These are phyloP conservation scores for Hondaea fermentalgiana DNA, from an alignment of 108 stramenopile genomes.

Conservation along the genomic window DNA sequence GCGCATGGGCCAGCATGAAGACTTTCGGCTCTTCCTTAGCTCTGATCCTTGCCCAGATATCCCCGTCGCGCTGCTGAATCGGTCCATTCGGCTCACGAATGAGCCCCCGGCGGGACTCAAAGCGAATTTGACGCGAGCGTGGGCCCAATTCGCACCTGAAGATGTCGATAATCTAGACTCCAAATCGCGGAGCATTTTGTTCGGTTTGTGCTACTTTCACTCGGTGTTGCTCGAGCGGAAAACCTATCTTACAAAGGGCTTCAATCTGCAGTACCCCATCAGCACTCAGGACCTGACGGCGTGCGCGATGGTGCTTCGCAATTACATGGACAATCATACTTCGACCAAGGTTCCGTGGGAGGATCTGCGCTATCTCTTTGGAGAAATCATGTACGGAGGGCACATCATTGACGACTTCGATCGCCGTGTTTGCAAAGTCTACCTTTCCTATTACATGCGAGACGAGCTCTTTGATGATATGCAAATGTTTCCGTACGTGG, in stretches of 20 bases:
- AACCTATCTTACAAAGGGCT: conserved; percentile 50
- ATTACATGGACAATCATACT: conserved; percentile 35
- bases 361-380: conserved; percentile 58
- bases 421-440: conserved; percentile 38
- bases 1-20: conserved; percentile 18
- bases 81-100: conserved; percentile 54
- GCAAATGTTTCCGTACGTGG: conserved; percentile 21
- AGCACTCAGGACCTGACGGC: conserved; percentile 47
- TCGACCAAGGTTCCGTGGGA: conserved; percentile 46
- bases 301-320: conserved; percentile 47
- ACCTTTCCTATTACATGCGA: conserved; percentile 38
- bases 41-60: conserved; percentile 49
- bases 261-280: conserved; percentile 48
- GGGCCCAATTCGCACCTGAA: conserved; percentile 34
- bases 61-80: conserved; percentile 48
- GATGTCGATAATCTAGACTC: background rate
- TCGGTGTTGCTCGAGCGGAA: conserved; percentile 47
- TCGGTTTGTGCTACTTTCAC: conserved; percentile 57
- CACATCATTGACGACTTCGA: conserved; percentile 59
- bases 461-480: conserved; percentile 29
- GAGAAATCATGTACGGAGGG: conserved; percentile 64
- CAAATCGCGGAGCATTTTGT: conserved; percentile 38
- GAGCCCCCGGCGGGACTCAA: conserved; percentile 54
- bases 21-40: conserved; percentile 52
- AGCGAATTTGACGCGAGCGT: conserved; percentile 49